Conservation (phyloP, 768 basidiomycete species). For the Pisolithus microcarpus region DNA sequence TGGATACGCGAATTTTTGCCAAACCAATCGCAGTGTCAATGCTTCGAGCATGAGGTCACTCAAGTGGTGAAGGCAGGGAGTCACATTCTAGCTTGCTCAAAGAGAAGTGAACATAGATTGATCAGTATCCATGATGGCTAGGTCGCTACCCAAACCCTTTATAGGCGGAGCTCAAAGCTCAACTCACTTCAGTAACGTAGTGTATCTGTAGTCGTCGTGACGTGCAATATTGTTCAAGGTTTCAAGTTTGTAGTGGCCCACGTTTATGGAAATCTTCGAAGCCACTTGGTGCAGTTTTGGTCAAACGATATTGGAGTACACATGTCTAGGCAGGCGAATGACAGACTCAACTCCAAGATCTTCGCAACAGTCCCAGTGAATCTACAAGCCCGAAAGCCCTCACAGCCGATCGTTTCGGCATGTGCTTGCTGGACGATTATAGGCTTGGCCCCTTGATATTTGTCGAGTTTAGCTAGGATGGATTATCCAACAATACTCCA, state of each 20-base stretch:
- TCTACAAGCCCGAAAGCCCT: constrained; percentile 69
- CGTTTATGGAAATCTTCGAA: no score
- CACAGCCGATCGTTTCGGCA: constrained; percentile 73
- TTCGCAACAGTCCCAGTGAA: constrained; percentile 6
- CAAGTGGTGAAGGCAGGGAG: constrained; percentile 32
- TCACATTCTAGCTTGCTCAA: constrained; percentile 33
- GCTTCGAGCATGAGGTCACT: constrained; percentile 31
- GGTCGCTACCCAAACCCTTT: neutral
- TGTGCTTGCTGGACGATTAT: constrained; percentile 92
- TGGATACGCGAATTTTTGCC: neutral
- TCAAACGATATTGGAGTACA: no score
- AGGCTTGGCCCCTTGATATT: constrained; percentile 36
- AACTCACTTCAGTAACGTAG: no score
- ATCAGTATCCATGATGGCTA: constrained; percentile 18
- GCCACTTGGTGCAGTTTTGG: no score
- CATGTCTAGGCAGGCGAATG: no score
- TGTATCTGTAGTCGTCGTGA: no score
- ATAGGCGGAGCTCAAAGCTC: no score
- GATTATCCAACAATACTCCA: constrained; percentile 72
- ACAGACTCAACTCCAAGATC: no score
- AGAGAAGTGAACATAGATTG: constrained; percentile 29
- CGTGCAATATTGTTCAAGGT: no score
- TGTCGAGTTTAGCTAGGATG: constrained; percentile 2
- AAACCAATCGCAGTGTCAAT: constrained; percentile 23
- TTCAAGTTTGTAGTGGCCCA: no score